Conservation (phyloP, 2,329 filamentous ascomycete species). For the Ophiostoma himal-ulmi region DNA sequence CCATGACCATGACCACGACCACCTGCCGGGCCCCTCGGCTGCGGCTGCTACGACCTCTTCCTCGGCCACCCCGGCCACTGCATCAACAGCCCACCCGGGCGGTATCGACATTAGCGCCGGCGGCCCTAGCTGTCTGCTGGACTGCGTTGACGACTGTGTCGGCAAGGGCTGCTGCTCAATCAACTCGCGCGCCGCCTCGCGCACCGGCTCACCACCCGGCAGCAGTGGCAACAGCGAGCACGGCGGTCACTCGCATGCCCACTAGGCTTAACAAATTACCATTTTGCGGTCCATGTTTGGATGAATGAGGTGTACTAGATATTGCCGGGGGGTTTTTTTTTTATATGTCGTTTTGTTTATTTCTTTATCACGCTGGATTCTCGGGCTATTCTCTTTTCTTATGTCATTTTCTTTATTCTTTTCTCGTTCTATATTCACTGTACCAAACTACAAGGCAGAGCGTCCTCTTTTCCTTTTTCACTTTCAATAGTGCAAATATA, state of each 20-base stretch:
- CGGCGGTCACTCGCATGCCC: constrained; percentile 24
- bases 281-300: background rate
- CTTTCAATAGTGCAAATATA: background rate
- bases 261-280: constrained; percentile 9
- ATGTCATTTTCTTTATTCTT: background rate
- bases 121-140: constrained; percentile 43
- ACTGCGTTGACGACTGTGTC: constrained; percentile 46
- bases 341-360: background rate
- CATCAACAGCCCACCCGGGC: constrained; percentile 23
- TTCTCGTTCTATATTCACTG: background rate
- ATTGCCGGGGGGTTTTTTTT: background rate
- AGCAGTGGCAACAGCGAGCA: constrained; percentile 35
- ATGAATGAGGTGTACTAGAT: background rate
- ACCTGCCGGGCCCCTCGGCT: background rate
- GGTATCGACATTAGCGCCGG: constrained; percentile 26
- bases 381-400: background rate
- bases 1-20: background rate
- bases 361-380: background rate
- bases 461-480: background rate
- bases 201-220: constrained; percentile 31
- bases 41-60: background rate
- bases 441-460: background rate
- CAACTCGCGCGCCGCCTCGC: constrained; percentile 33
- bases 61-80: background rate
- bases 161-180: constrained; percentile 43